A percentile compares a stretch with the other conserved stretches of the same genome.
Conservation (phyloP, 2,329 filamentous ascomycete species). For the Trichoderma brevicompactum region DNA sequence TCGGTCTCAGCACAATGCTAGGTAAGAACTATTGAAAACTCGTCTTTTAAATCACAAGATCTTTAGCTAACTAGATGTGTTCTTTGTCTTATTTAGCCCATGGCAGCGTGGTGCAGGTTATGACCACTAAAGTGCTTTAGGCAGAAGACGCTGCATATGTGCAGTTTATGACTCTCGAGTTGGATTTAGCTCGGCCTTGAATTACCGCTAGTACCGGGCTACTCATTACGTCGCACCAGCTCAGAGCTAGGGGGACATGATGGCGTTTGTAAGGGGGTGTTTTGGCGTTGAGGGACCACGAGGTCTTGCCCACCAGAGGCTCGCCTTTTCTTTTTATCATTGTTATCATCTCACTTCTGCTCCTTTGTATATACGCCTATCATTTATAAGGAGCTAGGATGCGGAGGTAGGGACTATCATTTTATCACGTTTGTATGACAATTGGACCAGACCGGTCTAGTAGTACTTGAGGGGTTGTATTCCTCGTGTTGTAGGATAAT, state of each 20-base stretch:
- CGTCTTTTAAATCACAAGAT: too few species aligned
- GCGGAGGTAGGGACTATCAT: neutral
- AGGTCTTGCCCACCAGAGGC: neutral
- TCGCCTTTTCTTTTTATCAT: conserved; percentile 6
- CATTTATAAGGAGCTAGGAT: conserved; percentile 22
- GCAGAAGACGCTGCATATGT: neutral
- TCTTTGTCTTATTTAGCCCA: conserved; percentile 40
- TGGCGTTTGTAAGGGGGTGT: conserved; percentile 20
- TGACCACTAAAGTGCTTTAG: conserved; percentile 39
- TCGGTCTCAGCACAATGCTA: conserved; percentile 47
- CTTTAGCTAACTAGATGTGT: conserved; percentile 32
- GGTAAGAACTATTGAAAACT: conserved; percentile 41
- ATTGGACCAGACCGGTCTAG: neutral
- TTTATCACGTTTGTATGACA: neutral
- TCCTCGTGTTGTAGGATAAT: conserved; percentile 15
- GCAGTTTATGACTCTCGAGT: neutral
- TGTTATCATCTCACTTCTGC: neutral
- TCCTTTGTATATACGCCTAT: conserved; percentile 26
- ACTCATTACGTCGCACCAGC: neutral
- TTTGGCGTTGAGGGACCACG: conserved; percentile 24
- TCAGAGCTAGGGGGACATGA: neutral
- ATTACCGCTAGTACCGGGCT: neutral
- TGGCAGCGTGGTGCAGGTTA: conserved; percentile 54
- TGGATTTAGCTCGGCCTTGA: neutral
- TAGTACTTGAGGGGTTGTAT: neutral